These are phyloP conservation scores for Cocos nucifera DNA, from an alignment of 176 grass and related monocot genomes.

Conservation along the genomic window DNA sequence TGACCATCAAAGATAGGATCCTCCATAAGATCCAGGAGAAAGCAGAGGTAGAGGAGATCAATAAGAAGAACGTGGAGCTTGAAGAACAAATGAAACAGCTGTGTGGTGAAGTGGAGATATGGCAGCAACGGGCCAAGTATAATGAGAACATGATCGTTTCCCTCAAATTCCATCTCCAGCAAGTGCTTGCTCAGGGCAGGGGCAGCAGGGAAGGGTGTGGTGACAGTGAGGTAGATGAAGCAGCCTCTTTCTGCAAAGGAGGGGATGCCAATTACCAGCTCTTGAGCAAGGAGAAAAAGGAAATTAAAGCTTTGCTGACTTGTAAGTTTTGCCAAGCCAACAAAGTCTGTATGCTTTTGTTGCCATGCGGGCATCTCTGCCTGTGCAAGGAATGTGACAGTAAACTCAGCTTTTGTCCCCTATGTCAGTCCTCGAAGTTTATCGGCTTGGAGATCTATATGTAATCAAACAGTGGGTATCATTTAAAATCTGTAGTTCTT, in stretches of 20 bases:
- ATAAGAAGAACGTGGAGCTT: constrained; percentile 77
- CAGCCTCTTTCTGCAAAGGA: constrained; percentile 80
- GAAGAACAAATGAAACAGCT: constrained; percentile 89
- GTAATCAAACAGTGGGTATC: constrained; percentile 27
- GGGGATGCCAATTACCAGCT: constrained; percentile 48
- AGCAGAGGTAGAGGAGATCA: constrained; percentile 66
- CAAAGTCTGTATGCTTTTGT: constrained; percentile 79
- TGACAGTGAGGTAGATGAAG: constrained; percentile 95
- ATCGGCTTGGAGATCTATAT: constrained; percentile 98
- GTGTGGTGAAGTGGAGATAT: constrained; percentile 63
- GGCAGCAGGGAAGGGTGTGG: constrained; percentile 91
- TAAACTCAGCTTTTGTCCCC: constrained; percentile 81
- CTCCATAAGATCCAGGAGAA: constrained; percentile 76
- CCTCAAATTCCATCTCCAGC: constrained; percentile 85
- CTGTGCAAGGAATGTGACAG: constrained; percentile 90
- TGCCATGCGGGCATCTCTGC: constrained; percentile 93
- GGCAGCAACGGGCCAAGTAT: constrained; percentile 97
- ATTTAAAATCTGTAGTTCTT: no score
- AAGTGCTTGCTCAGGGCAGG: constrained; percentile 79
- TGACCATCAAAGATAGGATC: constrained; percentile 80
- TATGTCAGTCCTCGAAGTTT: constrained; percentile 84
- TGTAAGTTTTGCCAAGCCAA: constrained; percentile 82
- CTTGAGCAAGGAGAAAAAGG: constrained; percentile 42
- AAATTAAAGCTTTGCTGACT: constrained; percentile 38
- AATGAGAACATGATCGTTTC: constrained; percentile 91